Conservation (phyloP, 495 filamentous ascomycete genomes). For the Margaritispora aquatica region DNA sequence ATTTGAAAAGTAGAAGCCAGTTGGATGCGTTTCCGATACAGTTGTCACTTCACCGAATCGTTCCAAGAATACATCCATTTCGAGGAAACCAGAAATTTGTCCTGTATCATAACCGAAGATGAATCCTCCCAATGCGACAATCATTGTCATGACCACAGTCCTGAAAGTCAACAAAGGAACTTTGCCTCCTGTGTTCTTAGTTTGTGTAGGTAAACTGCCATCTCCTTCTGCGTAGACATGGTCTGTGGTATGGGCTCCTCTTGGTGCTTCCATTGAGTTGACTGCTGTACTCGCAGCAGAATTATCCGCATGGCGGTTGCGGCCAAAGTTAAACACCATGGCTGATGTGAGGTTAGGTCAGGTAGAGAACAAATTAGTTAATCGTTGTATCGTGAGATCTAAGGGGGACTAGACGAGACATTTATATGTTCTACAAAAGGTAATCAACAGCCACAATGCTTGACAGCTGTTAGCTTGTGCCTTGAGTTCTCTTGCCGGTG, state of each 20-base stretch:
- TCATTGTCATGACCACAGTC: conserved; percentile 33
- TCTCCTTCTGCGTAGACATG: neutral
- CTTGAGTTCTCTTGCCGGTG: too few relatives aligned
- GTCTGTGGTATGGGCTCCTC: neutral
- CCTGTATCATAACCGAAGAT: conserved; percentile 70
- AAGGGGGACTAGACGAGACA: neutral
- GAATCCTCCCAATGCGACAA: conserved; percentile 63
- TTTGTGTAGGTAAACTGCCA: neutral
- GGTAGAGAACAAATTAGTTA: neutral
- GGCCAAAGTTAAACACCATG: neutral
- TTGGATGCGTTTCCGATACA: conserved; percentile 24
- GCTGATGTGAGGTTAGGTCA: neutral
- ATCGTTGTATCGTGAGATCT: neutral
- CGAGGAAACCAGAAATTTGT: conserved; percentile 54
- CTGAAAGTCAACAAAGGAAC: conserved; percentile 50
- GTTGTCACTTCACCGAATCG: conserved; percentile 31
- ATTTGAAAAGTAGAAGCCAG: conserved; percentile 51
- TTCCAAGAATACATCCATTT: conserved; percentile 46
- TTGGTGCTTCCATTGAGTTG: neutral
- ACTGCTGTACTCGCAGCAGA: conserved; percentile 1
- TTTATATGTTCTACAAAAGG: neutral
- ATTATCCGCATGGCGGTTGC: conserved; percentile 1
- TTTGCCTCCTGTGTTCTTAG: conserved; percentile 3
- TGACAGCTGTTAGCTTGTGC: neutral
- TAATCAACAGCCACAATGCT: neutral